Evolutionary conservation across 2,329 filamentous ascomycete genomes (phyloP).

Genomic region (Colletotrichum sp.): DNA sequence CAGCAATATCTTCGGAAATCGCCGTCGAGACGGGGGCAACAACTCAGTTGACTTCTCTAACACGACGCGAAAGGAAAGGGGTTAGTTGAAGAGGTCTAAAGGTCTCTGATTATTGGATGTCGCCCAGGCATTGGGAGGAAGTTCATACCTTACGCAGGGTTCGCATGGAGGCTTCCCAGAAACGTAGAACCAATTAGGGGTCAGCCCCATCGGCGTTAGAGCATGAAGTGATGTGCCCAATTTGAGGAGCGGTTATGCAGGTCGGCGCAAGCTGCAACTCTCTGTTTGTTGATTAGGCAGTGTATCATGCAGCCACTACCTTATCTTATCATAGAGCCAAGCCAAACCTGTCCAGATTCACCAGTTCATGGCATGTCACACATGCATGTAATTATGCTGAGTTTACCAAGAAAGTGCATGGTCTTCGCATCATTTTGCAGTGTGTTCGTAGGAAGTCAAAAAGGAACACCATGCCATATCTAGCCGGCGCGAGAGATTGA

Average conservation of each 20-base stretch:
- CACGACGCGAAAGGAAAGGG: background rate
- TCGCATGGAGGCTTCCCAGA: background rate
- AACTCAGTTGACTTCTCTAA: background rate
- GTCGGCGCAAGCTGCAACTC: background rate
- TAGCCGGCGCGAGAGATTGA: background rate
- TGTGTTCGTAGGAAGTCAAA: background rate
- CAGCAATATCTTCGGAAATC: background rate
- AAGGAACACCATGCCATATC: background rate
- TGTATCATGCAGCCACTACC: background rate
- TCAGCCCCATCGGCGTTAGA: background rate
- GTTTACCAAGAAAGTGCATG: background rate
- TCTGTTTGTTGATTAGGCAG: background rate
- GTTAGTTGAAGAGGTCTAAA: background rate
- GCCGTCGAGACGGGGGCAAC: background rate
- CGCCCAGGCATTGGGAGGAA: background rate
- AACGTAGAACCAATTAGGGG: background rate
- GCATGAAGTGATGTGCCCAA: background rate
- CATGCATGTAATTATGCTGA: background rate
- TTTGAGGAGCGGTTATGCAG: background rate
- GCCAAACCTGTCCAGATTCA: background rate
- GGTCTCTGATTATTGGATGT: background rate
- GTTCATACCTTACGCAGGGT: background rate
- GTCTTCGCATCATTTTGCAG: background rate
- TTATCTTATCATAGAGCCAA: background rate
- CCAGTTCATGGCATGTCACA: background rate